These are phyloP conservation scores for Ganoderma boninense DNA, from an alignment of 1,284 basidiomycete species.

Conservation along the genomic window DNA sequence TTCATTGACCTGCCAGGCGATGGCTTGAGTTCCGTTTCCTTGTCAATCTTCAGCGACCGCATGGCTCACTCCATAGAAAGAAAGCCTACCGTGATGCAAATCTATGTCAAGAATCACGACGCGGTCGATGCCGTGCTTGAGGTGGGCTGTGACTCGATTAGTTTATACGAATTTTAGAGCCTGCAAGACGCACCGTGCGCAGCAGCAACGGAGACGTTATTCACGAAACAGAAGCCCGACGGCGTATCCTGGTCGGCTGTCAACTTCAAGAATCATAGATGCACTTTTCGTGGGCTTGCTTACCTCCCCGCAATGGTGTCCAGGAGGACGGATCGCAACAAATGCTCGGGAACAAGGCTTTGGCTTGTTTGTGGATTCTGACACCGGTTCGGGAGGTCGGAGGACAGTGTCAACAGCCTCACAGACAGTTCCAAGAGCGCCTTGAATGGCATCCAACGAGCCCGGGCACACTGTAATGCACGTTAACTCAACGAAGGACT, in stretches of 20 bases:
- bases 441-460: slow-evolving; percentile 78
- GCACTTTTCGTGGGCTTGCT: not conserved
- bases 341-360: slow-evolving; percentile 60
- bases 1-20: slow-evolving; percentile 93
- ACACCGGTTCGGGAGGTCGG: slow-evolving; percentile 30
- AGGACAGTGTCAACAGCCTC: slow-evolving; percentile 83
- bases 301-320: slow-evolving; percentile 88
- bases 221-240: slow-evolving; percentile 93
- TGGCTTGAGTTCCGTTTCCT: slow-evolving; percentile 95
- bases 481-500: not conserved
- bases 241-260: slow-evolving; percentile 65
- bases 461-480: slow-evolving; percentile 66
- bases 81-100: slow-evolving; percentile 80
- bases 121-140: slow-evolving; percentile 81
- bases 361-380: slow-evolving; percentile 1
- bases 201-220: slow-evolving; percentile 91
- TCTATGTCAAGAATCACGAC: slow-evolving; percentile 94
- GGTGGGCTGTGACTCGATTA: slow-evolving; percentile 64
- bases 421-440: slow-evolving; percentile 82
- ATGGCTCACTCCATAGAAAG: slow-evolving; percentile 3
- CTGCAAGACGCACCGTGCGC: slow-evolving; percentile 74
- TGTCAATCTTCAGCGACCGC: slow-evolving; percentile 2
- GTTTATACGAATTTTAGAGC: not conserved
- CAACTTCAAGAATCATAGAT: not conserved
- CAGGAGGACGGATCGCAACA: slow-evolving; percentile 87